Evolutionary conservation across 176 grass and related monocot genomes (phyloP).

Genomic region (Oryza australiensis): DNA sequence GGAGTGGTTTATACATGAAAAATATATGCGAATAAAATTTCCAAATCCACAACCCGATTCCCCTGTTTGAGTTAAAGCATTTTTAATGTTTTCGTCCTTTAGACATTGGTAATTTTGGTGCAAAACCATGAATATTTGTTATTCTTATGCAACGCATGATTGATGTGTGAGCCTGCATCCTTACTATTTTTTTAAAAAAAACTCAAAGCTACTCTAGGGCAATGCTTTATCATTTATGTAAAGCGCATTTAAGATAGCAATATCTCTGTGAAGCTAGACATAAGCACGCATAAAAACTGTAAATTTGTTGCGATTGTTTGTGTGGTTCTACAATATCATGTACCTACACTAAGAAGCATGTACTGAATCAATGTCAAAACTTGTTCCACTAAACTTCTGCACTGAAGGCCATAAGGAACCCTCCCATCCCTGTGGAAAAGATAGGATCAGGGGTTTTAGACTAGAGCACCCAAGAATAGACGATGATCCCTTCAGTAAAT

Average conservation of each 20-base stretch:
- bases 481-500: no score
- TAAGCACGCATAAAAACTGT: not conserved
- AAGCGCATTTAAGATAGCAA: not conserved
- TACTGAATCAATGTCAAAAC: not conserved
- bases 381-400: not conserved
- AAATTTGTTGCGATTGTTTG: not conserved
- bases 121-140: not conserved
- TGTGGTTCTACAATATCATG: not conserved
- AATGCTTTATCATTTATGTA: not conserved
- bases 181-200: not conserved
- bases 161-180: not conserved
- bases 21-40: not conserved
- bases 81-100: not conserved
- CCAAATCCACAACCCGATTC: not conserved
- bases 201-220: not conserved
- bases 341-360: not conserved
- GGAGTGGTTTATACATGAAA: not conserved
- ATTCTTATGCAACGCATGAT: not conserved
- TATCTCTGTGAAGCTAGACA: not conserved
- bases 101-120: not conserved
- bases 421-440: not conserved
- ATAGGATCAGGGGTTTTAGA: slow-evolving; percentile 12
- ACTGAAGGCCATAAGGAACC: not conserved
- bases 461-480: no score
- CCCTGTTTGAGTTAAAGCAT: not conserved